Conservation (phyloP, 1,284 basidiomycete species). For the Clitocybe nebularis region DNA sequence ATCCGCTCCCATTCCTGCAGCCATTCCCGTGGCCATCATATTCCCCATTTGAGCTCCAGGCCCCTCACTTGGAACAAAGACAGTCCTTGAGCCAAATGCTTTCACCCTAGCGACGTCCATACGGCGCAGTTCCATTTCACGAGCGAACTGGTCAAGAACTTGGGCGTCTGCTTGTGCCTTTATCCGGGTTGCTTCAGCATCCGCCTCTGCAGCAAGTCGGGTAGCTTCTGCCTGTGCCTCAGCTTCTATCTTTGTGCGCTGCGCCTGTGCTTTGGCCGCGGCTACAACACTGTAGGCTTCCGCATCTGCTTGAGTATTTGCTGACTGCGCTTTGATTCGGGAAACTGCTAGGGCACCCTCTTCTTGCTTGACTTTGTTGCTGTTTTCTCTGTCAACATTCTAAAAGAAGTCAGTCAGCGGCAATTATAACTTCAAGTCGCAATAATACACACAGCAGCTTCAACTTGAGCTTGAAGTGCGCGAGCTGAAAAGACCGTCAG, state of each 20-base stretch:
- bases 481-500: constrained; percentile 35
- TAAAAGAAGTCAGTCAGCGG: constrained; percentile 19
- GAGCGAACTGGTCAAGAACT: constrained; percentile 63
- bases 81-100: constrained; percentile 65
- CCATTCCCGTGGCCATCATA: constrained; percentile 62
- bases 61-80: constrained; percentile 67
- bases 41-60: constrained; percentile 53
- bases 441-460: constrained; percentile 59
- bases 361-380: constrained; percentile 80
- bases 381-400: constrained; percentile 82
- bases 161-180: constrained; percentile 60
- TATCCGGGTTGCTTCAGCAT: constrained; percentile 63
- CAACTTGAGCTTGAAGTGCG: constrained; percentile 77
- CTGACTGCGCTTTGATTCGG: constrained; percentile 65
- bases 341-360: constrained; percentile 73
- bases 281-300: constrained; percentile 70
- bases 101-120: constrained; percentile 59
- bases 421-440: neutral
- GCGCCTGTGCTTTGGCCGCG: constrained; percentile 70
- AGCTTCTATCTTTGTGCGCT: constrained; percentile 67
- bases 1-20: constrained; percentile 55
- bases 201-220: constrained; percentile 65
- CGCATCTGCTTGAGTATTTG: constrained; percentile 69
- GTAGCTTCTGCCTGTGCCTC: constrained; percentile 72
- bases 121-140: constrained; percentile 68